A percentile compares a stretch with the other conserved stretches of the same genome.
These are phyloP conservation scores for Cubamyces lactineus DNA, from an alignment of 768 basidiomycete species.

Conservation along the genomic window DNA sequence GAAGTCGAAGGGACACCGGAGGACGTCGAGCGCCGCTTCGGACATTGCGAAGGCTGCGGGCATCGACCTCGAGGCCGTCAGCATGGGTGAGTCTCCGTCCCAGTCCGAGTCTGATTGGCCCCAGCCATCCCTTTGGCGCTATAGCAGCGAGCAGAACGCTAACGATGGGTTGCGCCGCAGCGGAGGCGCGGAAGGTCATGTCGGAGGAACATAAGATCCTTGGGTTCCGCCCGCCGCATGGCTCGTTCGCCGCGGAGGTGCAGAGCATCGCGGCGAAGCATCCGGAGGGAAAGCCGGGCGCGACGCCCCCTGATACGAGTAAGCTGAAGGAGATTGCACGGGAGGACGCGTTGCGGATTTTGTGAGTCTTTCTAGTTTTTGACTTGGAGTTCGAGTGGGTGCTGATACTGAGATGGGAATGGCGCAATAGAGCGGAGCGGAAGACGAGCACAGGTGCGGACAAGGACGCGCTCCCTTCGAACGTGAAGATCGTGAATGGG, in stretches of 20 bases:
- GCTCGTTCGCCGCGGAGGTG: conserved; percentile 41
- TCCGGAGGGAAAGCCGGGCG: conserved; percentile 28
- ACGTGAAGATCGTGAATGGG: conserved; percentile 6
- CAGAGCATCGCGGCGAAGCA: conserved; percentile 41
- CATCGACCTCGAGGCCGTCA: conserved; percentile 32
- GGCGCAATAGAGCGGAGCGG: conserved; percentile 21
- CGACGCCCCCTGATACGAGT: conserved; percentile 11
- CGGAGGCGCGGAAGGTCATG: conserved; percentile 40
- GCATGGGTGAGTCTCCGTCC: conserved; percentile 21
- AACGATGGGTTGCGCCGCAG: conserved; percentile 11
- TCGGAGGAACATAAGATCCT: conserved; percentile 41
- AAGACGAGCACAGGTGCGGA: conserved; percentile 21
- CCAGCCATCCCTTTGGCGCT: no score
- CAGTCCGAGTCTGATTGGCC: neutral
- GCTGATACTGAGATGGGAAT: neutral
- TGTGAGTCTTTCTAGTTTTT: conserved; percentile 24
- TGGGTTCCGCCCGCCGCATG: conserved; percentile 41
- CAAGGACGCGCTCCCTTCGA: conserved; percentile 7
- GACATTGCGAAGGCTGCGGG: conserved; percentile 30
- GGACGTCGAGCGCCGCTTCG: conserved; percentile 17
- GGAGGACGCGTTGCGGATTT: conserved; percentile 32
- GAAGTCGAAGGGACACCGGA: conserved; percentile 14
- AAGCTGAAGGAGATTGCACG: conserved; percentile 33
- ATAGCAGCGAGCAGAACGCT: neutral
- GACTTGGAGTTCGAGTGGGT: neutral